These are phyloP conservation scores for Pezicula neosporulosa DNA, from an alignment of 2,329 filamentous ascomycete genomes.

Conservation along the genomic window DNA sequence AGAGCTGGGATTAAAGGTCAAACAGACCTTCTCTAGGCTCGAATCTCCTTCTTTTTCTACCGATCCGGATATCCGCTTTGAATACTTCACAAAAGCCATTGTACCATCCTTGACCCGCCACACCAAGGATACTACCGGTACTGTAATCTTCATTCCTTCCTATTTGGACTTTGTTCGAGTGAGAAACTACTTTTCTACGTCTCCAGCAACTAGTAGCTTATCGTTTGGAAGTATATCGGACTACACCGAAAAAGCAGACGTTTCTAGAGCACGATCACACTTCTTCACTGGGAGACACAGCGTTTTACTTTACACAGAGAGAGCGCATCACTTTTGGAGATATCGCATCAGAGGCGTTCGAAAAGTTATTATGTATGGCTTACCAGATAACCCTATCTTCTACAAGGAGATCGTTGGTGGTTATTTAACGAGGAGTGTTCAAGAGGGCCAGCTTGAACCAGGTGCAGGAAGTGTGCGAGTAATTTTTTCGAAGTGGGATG, in stretches of 20 bases:
- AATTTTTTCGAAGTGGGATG: constrained; percentile 87
- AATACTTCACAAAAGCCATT: constrained; percentile 81
- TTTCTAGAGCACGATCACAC: constrained; percentile 80
- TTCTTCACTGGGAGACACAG: constrained; percentile 81
- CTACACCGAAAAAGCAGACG: constrained; percentile 76
- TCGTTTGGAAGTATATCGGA: constrained; percentile 84
- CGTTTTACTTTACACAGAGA: constrained; percentile 86
- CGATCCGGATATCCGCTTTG: constrained; percentile 87
- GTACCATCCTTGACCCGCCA: constrained; percentile 72
- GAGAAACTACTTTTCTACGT: constrained; percentile 85
- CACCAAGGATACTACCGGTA: constrained; percentile 63
- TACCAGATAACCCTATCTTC: constrained; percentile 84
- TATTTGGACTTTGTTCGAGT: constrained; percentile 95
- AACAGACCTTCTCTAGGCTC: constrained; percentile 89
- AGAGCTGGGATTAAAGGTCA: constrained; percentile 66
- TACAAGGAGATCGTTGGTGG: constrained; percentile 73
- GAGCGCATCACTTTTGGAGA: constrained; percentile 95
- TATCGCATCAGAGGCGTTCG: constrained; percentile 79
- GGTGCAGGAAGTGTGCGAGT: constrained; percentile 57
- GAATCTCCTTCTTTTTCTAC: constrained; percentile 64
- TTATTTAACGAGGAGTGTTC: constrained; percentile 59
- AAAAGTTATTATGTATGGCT: constrained; percentile 81
- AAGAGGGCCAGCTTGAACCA: constrained; percentile 49
- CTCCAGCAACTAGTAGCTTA: constrained; percentile 48
- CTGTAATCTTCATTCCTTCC: constrained; percentile 84